These are phyloP conservation scores for Macrocystidia cucumis DNA, from an alignment of 1,284 basidiomycete genomes.

Conservation along the genomic window DNA sequence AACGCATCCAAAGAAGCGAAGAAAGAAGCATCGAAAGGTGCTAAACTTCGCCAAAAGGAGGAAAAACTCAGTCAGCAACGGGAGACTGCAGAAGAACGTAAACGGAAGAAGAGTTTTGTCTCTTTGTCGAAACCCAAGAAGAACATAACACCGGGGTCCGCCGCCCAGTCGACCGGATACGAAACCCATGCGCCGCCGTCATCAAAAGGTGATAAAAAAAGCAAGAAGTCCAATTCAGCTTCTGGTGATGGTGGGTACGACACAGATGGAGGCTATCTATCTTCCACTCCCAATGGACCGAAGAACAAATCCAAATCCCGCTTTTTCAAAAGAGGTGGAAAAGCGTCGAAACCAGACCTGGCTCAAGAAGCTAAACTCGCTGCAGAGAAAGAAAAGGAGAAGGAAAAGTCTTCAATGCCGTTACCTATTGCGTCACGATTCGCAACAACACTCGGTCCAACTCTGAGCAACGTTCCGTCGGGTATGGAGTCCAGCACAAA, in stretches of 20 bases:
- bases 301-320: slow-evolving; percentile 21
- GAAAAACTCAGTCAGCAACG: slow-evolving; percentile 28
- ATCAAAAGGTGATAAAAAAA: slow-evolving; percentile 18
- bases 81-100: slow-evolving; percentile 23
- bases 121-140: slow-evolving; percentile 27
- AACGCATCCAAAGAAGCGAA: too few relatives aligned
- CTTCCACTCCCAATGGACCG: slow-evolving; percentile 13
- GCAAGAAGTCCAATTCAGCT: slow-evolving; percentile 17
- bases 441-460: slow-evolving; percentile 25
- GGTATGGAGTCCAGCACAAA: slow-evolving; percentile 4
- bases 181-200: slow-evolving; percentile 19
- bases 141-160: slow-evolving; percentile 8
- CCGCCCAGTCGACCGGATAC: slow-evolving; percentile 15
- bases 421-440: slow-evolving; percentile 49
- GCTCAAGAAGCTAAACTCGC: slow-evolving; percentile 19
- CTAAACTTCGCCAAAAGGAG: slow-evolving; percentile 18
- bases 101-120: slow-evolving; percentile 36
- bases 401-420: slow-evolving; percentile 20
- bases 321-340: slow-evolving; percentile 27
- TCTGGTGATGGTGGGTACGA: slow-evolving; percentile 25
- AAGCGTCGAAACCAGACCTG: slow-evolving; percentile 25
- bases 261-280: slow-evolving; percentile 24
- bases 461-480: too few relatives aligned
- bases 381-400: slow-evolving; percentile 22
- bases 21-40: slow-evolving; percentile 15